Evolutionary conservation across 2,329 filamentous ascomycete species (phyloP).

Genomic region (Neopestalotiopsis sp.): DNA sequence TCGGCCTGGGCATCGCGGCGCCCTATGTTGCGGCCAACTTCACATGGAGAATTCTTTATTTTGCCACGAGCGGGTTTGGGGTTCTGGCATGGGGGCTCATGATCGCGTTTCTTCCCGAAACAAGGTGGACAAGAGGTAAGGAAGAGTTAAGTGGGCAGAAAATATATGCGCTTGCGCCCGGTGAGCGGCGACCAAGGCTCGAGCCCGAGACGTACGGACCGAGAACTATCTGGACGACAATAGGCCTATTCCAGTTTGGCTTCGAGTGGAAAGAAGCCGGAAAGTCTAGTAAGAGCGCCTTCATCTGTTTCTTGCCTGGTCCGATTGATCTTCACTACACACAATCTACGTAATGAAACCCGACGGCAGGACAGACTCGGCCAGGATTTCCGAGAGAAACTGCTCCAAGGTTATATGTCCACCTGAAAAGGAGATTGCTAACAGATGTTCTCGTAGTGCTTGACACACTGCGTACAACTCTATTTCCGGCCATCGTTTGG

Average conservation of each 20-base stretch:
- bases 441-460: constrained; percentile 21
- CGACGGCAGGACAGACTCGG: no score
- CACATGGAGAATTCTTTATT: constrained; percentile 43
- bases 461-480: constrained; percentile 36
- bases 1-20: constrained; percentile 11
- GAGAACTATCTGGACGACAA: constrained; percentile 36
- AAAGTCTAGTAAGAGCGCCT: constrained; percentile 18
- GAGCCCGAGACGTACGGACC: constrained; percentile 32
- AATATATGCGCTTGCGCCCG: constrained; percentile 30
- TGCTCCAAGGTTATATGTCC: no score
- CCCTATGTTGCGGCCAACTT: constrained; percentile 37
- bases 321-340: no score
- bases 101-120: constrained; percentile 40
- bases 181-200: constrained; percentile 32
- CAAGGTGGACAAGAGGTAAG: constrained; percentile 36
- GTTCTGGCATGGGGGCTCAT: constrained; percentile 40
- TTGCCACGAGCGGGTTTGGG: constrained; percentile 36
- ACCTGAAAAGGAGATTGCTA: no score
- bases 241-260: constrained; percentile 39
- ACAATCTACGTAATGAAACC: no score
- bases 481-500: constrained; percentile 42
- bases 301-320: no score
- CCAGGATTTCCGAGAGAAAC: no score
- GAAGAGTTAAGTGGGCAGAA: constrained; percentile 35
- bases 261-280: constrained; percentile 34